Evolutionary conservation across 169 alveolate species (phyloP).

Genomic region (Babesia ovis): DNA sequence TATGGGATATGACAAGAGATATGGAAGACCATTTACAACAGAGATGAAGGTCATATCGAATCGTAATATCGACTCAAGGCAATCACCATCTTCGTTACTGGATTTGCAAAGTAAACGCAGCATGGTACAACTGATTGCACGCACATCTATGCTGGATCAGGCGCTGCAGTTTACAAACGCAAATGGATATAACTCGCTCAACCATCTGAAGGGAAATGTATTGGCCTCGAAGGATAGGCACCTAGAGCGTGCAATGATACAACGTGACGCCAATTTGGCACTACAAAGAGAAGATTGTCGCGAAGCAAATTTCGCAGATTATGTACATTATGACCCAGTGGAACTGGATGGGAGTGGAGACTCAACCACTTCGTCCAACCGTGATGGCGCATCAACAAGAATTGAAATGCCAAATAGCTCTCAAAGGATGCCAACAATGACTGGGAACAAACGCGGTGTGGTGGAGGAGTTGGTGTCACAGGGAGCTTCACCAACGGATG

Average conservation of each 20-base stretch:
- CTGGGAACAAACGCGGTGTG: constrained; percentile 11
- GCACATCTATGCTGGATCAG: constrained; percentile 38
- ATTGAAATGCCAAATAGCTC: neutral
- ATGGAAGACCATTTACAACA: neutral
- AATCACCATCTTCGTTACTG: neutral
- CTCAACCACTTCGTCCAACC: neutral
- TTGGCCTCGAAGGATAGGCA: constrained; percentile 17
- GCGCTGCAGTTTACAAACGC: constrained; percentile 46
- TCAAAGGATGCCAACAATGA: neutral
- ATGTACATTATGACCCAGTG: constrained; percentile 38
- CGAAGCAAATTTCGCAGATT: constrained; percentile 61
- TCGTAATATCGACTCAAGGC: neutral
- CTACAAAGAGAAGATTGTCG: constrained; percentile 58
- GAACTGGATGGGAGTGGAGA: constrained; percentile 3
- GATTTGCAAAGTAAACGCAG: neutral
- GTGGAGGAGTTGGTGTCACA: constrained; percentile 62
- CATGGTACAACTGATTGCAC: constrained; percentile 3
- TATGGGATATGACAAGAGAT: neutral
- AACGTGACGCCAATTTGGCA: constrained; percentile 64
- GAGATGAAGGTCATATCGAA: neutral
- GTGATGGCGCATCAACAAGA: neutral
- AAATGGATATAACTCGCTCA: constrained; percentile 24
- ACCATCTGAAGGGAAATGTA: neutral
- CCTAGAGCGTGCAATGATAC: constrained; percentile 50
- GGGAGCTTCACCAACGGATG: constrained; percentile 72